Percentiles rank a stretch among this genome's conserved stretches.
Evolutionary conservation across 345 rosid genomes (phyloP).

Genomic region (Moricandia moricandioides): DNA sequence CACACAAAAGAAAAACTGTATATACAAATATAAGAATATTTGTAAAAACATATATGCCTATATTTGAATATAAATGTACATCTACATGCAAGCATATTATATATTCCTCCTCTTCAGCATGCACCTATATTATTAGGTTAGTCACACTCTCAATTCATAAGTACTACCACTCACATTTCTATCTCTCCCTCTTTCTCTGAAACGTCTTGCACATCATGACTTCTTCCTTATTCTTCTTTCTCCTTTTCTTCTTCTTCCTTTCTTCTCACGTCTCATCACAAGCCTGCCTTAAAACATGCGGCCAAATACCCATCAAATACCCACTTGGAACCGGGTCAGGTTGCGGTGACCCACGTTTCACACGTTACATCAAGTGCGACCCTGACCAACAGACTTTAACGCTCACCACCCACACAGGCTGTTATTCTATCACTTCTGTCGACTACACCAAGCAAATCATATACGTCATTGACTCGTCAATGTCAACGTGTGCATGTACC

Average conservation of each 20-base stretch:
- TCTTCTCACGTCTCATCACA: slow-evolving; percentile 54
- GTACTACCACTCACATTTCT: neutral
- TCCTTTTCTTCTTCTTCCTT: neutral
- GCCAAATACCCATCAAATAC: slow-evolving; percentile 54
- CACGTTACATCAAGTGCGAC: slow-evolving; percentile 56
- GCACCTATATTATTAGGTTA: slow-evolving; percentile 12
- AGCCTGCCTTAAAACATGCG: slow-evolving; percentile 64
- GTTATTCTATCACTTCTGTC: slow-evolving; percentile 63
- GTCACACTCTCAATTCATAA: slow-evolving; percentile 2
- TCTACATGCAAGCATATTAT: neutral
- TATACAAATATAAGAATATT: slow-evolving; percentile 1
- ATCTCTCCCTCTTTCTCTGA: neutral
- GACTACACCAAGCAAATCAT: slow-evolving; percentile 62
- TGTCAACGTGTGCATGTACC: slow-evolving; percentile 84
- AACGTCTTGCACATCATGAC: neutral
- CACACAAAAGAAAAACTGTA: neutral
- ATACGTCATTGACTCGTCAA: slow-evolving; percentile 68
- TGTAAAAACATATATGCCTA: neutral
- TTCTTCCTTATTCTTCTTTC: neutral
- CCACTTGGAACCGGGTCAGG: slow-evolving; percentile 82
- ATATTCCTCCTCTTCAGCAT: slow-evolving; percentile 2
- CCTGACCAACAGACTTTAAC: slow-evolving; percentile 50
- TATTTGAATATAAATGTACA: neutral
- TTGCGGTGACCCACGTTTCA: slow-evolving; percentile 87
- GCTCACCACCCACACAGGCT: slow-evolving; percentile 74